Evolutionary conservation across 2,329 filamentous ascomycete genomes (phyloP), one percentile per base, ranked within the genome.

Genomic region (Cladosporium oxysporum): DNA sequence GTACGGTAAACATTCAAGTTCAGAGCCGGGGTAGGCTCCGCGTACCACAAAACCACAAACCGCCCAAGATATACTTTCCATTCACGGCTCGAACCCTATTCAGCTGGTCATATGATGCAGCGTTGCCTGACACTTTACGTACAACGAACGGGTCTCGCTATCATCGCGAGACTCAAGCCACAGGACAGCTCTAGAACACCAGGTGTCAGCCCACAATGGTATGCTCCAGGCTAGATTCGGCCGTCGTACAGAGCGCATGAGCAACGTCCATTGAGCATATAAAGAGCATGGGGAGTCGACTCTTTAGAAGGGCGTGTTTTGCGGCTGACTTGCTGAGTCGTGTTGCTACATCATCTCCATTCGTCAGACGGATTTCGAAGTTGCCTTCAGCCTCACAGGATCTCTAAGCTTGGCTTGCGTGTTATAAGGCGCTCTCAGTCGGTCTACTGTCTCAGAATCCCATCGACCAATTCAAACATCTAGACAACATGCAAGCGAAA

Each of bases 401-500:
- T 47, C n/a, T 47, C 3, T 11, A 12, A 5, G 41, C 4, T 23
- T 23, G 41, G n/a, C 41, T 47, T 11, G 3, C 10, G 0, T 47
- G 14, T 12, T 23, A 47, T 47, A 47, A 47, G n/a, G 21, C 41
- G 5, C n/a, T 47, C n/a, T 12, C 41, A 21, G n/a, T 21, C 41
- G 10, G 8, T 8, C 21, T 3, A 47, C n/a, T n/a, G 14, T 21
- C 18, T 8, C 29, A 23, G 21, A 12, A 11, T 5, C 31, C 21
- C n/a, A 4, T 31, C 16, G 10, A 53, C 21, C 26, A 8, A 33
- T 29, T 21, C 59, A 14, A 26, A 16, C 29, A 52, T 4, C n/a
- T 73, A 74, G 72, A 70, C 71, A 63, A 69, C 23, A 63, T 62
- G 60, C 49, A 62, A 37, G 60, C 26, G 58, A 67, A 64, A 59